Conservation (phyloP, 2,329 filamentous ascomycete genomes). For the Metarhizium robertsii region DNA sequence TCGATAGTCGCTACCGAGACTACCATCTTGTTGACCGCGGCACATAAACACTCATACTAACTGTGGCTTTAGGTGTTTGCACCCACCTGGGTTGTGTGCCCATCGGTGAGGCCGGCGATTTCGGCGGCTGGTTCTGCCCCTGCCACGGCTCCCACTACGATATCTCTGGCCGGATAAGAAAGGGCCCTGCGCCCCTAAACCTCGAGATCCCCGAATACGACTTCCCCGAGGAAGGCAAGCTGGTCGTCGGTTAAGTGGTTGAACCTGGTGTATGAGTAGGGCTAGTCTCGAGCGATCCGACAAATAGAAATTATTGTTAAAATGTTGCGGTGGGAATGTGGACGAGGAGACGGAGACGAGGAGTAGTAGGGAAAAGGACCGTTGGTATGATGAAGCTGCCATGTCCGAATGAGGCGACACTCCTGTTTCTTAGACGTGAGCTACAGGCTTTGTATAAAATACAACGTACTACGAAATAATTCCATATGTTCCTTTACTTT, state of each 20-base stretch:
- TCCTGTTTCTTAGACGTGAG: slow-evolving; percentile 27
- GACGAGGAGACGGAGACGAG: slow-evolving; percentile 8
- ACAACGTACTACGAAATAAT: slow-evolving; percentile 20
- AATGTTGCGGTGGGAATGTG: background rate
- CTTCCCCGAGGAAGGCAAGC: slow-evolving; percentile 80
- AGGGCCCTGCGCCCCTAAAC: slow-evolving; percentile 94
- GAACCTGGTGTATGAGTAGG: slow-evolving; percentile 13
- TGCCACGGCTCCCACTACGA: slow-evolving; percentile 99
- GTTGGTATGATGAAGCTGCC: background rate
- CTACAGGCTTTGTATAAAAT: slow-evolving; percentile 27
- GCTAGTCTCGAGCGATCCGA: background rate
- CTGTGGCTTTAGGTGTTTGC: slow-evolving; percentile 69
- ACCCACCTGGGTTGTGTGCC: slow-evolving; percentile 98
- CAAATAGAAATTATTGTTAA: slow-evolving; percentile 7
- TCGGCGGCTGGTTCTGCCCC: slow-evolving; percentile 98
- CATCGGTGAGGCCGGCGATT: slow-evolving; percentile 97
- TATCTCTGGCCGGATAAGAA: slow-evolving; percentile 96
- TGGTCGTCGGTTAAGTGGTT: slow-evolving; percentile 77
- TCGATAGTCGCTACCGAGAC: background rate
- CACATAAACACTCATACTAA: background rate
- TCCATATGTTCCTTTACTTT: background rate
- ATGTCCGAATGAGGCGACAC: slow-evolving; percentile 14
- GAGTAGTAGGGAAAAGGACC: background rate
- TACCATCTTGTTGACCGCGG: background rate
- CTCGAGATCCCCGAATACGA: slow-evolving; percentile 89